A percentile compares a stretch with the other conserved stretches of the same genome.
Evolutionary conservation across 2,329 filamentous ascomycete genomes (phyloP).

Genomic region (Pezicula carpinea): DNA sequence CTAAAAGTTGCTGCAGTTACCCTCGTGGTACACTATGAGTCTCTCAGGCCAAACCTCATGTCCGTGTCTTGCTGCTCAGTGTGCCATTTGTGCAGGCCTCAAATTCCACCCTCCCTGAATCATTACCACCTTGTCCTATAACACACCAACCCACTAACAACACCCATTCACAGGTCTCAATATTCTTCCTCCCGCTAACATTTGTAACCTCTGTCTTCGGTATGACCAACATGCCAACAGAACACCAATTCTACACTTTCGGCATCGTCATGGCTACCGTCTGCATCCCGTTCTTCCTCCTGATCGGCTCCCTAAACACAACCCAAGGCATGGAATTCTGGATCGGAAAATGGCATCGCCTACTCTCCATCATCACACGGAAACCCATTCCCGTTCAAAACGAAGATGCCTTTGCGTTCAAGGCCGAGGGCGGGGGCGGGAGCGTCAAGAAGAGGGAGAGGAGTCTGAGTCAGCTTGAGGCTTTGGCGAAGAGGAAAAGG

Average conservation of each 20-base stretch:
- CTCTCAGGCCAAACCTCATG: too few species aligned
- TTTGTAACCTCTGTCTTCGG: slow-evolving; percentile 43
- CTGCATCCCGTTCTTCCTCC: slow-evolving; percentile 45
- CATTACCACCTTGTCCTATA: too few species aligned
- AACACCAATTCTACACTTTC: slow-evolving; percentile 40
- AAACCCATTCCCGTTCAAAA: neutral
- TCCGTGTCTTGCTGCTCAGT: neutral
- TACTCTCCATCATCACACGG: neutral
- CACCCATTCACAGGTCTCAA: neutral
- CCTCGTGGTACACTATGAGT: too few species aligned
- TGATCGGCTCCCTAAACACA: slow-evolving; percentile 42
- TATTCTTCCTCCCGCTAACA: slow-evolving; percentile 1
- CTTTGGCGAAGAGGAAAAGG: neutral
- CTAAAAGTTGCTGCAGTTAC: neutral
- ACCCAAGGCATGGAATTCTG: slow-evolving; percentile 25
- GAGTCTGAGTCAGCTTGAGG: neutral
- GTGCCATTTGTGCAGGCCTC: neutral
- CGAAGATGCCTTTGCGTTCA: neutral
- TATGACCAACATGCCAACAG: slow-evolving; percentile 41
- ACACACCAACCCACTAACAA: too few species aligned
- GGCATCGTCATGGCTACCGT: slow-evolving; percentile 30
- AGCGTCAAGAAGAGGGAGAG: neutral
- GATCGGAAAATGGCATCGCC: slow-evolving; percentile 4
- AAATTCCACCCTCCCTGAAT: neutral
- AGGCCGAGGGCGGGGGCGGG: neutral